A percentile compares a stretch with the other conserved stretches of the same genome.
Evolutionary conservation across 352 stramenopile species (phyloP).

Genomic region (Paralagenidium karlingii): DNA sequence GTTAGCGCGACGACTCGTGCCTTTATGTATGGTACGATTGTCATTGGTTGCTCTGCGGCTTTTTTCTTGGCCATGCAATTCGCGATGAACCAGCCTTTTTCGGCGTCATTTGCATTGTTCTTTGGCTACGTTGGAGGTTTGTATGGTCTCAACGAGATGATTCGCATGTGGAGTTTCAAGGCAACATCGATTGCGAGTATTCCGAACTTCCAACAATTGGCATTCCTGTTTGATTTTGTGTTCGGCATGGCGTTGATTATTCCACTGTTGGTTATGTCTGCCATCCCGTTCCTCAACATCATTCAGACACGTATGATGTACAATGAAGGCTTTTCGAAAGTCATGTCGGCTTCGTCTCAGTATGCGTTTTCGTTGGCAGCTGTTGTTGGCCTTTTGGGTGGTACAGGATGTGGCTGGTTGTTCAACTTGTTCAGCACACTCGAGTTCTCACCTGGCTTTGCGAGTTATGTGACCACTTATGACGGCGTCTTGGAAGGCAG

Average conservation of each 20-base stretch:
- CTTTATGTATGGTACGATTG: conserved; percentile 25
- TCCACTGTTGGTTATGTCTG: conserved; percentile 64
- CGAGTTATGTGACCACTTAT: conserved; percentile 72
- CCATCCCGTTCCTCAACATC: conserved; percentile 77
- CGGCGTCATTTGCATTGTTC: conserved; percentile 43
- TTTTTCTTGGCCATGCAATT: conserved; percentile 38
- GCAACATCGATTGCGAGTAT: conserved; percentile 45
- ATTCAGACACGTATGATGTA: conserved; percentile 87
- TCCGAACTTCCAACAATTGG: conserved; percentile 61
- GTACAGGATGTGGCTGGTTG: conserved; percentile 58
- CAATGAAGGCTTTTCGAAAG: conserved; percentile 81
- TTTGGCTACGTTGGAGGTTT: conserved; percentile 65
- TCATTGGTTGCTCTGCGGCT: conserved; percentile 19
- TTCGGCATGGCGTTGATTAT: conserved; percentile 64
- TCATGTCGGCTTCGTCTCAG: conserved; percentile 75
- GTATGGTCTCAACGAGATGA: conserved; percentile 79
- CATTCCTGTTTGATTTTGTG: conserved; percentile 81
- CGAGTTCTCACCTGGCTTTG: conserved; percentile 59
- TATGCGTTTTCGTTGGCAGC: conserved; percentile 74
- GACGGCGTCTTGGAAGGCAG: conserved; percentile 33
- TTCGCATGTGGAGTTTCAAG: conserved; percentile 72
- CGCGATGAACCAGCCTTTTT: conserved; percentile 19
- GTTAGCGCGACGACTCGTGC: conserved; percentile 30
- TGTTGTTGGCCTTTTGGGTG: conserved; percentile 61
- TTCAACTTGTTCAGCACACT: conserved; percentile 69